phyloP scores from a whole-genome alignment of 441 rosid species.

The Jatropha multifida region DNA sequence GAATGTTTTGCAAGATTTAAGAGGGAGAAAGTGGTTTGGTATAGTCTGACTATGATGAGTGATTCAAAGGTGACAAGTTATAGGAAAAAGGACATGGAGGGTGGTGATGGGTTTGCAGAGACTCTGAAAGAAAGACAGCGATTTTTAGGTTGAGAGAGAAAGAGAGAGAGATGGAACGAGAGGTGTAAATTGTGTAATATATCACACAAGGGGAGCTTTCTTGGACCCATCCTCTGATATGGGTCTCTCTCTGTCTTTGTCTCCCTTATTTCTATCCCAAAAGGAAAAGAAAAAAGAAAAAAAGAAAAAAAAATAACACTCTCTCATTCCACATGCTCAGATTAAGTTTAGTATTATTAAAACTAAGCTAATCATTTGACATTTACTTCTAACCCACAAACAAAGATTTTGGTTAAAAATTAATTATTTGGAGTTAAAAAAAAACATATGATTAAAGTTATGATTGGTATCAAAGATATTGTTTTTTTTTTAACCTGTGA shows the following conservation, averaged over 20 bases:
- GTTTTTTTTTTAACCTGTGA: background rate
- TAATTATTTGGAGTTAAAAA: background rate
- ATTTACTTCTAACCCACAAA: conserved; percentile 9
- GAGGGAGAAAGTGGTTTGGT: background rate
- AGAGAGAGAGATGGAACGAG: conserved; percentile 28
- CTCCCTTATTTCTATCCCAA: background rate
- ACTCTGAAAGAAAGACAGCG: background rate
- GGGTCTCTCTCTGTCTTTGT: conserved; percentile 24
- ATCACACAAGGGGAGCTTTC: conserved; percentile 35
- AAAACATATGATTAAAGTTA: background rate
- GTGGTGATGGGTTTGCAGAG: conserved; percentile 35
- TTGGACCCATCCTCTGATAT: conserved; percentile 43
- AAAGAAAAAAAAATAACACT: background rate
- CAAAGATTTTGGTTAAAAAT: background rate
- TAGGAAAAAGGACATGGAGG: conserved; percentile 24
- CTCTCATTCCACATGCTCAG: conserved; percentile 8
- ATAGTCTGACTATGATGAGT: background rate
- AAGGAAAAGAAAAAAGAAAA: too few relatives aligned
- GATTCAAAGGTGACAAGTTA: conserved; percentile 32
- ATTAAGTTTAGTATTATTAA: background rate
- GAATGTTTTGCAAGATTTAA: conserved; percentile 9
- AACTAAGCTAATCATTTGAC: conserved; percentile 20
- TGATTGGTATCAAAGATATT: background rate
- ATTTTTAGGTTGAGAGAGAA: background rate
- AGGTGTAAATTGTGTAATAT: conserved; percentile 35